Base-by-base conservation (phyloP, 1,284 basidiomycete genomes). In the Pseudozyma sp. region DNA sequence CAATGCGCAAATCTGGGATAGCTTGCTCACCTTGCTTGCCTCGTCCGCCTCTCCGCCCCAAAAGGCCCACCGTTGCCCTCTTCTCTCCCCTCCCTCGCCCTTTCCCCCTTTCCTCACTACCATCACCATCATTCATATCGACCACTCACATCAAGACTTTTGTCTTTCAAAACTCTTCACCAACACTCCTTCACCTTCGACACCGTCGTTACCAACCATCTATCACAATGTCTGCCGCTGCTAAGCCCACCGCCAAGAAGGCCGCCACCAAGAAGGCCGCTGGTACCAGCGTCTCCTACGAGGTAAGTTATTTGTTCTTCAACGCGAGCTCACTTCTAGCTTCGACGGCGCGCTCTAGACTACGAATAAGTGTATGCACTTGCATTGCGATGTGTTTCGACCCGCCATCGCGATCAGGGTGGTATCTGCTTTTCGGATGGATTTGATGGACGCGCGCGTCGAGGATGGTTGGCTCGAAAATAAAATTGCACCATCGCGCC, bases 171-270 rank as follows among this genome's bases (percentile, higher is more conserved):
- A 47, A 25, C 19, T 47, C 45, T 36, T 48, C 53, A 54, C 48
- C 60, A 55, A 42, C 53, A 55, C 64, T 44, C 38, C 69, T 60
- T 7, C 59, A 58, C 56, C 47, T 59, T 59, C 70, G 64, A 70
- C 68, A 50, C 58, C 62, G 61, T 70, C 68, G 57, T 65, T 51
- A 40, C 49, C 54, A 44, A 42, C 62, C 38, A 43, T 21, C 25
- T 53, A 10, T 59, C 51, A 76, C 59, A 64, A 76, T 76, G 73
- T 76, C 73, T 58, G 73, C 73, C 69, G 65, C 68, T 58, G 69
- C 73, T 40, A 76, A 76, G 73, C 73, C 73, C 69, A 59, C 61
- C 58, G 73, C 69, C 69, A 76, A 76, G 73, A 79, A 78, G 77
- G 71, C 77, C 65, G 70, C 70, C 68, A 48, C 75, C 53, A 79